These are phyloP conservation scores for Metschnikowia borealis DNA, from an alignment of 805 yeast genomes.

Conservation along the genomic window DNA sequence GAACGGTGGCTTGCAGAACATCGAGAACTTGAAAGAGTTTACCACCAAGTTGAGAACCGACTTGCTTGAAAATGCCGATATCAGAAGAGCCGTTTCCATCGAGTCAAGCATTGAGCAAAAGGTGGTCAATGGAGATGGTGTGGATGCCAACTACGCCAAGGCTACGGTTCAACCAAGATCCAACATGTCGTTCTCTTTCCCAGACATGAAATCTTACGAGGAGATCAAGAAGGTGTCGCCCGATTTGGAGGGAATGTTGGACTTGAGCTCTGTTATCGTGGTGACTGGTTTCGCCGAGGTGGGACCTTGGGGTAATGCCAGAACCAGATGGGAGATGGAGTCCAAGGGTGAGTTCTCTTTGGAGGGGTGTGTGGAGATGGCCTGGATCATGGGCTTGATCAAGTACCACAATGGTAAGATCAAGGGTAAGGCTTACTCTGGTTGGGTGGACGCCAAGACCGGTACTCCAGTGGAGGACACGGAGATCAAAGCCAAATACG, in stretches of 20 bases:
- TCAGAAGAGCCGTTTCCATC: conserved; percentile 91
- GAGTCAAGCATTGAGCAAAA: conserved; percentile 87
- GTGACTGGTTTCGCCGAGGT: conserved; percentile 98
- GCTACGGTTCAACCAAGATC: conserved; percentile 88
- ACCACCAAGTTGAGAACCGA: conserved; percentile 76
- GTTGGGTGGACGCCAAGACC: conserved; percentile 97
- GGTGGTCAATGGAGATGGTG: conserved; percentile 80
- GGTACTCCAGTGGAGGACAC: conserved; percentile 90
- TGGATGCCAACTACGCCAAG: conserved; percentile 80
- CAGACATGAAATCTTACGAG: conserved; percentile 72
- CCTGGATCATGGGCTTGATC: conserved; percentile 98
- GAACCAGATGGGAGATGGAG: conserved; percentile 99
- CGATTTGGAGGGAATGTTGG: conserved; percentile 84
- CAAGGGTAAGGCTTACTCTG: conserved; percentile 87
- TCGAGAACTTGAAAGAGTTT: conserved; percentile 86
- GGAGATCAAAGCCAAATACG: conserved; percentile 90
- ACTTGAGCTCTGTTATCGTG: conserved; percentile 86
- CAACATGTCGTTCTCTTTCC: conserved; percentile 91
- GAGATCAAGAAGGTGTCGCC: conserved; percentile 67
- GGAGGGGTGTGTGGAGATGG: conserved; percentile 98
- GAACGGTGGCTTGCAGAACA: conserved; percentile 96
- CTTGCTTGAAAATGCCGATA: conserved; percentile 76
- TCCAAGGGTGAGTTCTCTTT: conserved; percentile 89
- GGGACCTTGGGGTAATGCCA: conserved; percentile 98
- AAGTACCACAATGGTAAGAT: conserved; percentile 89